Conservation (phyloP, 2,329 filamentous ascomycete genomes). For the Monosporascus cannonballus region DNA sequence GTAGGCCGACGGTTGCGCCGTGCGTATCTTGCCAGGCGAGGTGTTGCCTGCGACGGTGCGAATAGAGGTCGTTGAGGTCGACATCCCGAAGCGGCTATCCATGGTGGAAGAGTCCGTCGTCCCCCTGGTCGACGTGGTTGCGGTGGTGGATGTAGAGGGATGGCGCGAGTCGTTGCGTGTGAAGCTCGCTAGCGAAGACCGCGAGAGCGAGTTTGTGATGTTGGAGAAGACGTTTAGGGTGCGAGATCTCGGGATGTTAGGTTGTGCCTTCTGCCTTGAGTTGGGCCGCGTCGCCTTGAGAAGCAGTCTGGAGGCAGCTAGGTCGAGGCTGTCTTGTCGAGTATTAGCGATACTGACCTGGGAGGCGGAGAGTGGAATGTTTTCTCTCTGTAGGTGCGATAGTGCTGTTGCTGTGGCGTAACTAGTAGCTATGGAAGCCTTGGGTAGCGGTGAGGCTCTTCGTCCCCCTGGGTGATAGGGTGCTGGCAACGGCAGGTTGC, state of each 20-base stretch:
- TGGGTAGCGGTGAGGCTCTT: constrained; percentile 1
- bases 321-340: constrained; percentile 9
- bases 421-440: constrained; percentile 8
- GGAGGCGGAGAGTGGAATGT: constrained; percentile 15
- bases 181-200: constrained; percentile 25
- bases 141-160: constrained; percentile 28
- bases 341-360: constrained; percentile 4
- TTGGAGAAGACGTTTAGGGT: constrained; percentile 40
- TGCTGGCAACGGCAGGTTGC: constrained; percentile 11
- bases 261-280: constrained; percentile 6
- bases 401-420: constrained; percentile 6
- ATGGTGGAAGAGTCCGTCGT: not conserved
- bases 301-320: constrained; percentile 2
- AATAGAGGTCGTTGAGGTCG: not conserved
- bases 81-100: not conserved
- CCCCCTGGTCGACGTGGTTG: not conserved
- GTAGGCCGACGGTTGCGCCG: constrained; percentile 43
- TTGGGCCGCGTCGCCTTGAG: not conserved
- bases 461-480: not conserved
- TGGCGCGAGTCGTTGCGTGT: constrained; percentile 35
- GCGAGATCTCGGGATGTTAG: constrained; percentile 35
- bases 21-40: constrained; percentile 23
- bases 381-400: constrained; percentile 14
- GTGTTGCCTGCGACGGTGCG: not conserved
- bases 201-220: constrained; percentile 39